Percentiles rank a stretch among this genome's conserved stretches.
Conservation (phyloP, 163 green algal genomes). For the Chlorella variabilis region DNA sequence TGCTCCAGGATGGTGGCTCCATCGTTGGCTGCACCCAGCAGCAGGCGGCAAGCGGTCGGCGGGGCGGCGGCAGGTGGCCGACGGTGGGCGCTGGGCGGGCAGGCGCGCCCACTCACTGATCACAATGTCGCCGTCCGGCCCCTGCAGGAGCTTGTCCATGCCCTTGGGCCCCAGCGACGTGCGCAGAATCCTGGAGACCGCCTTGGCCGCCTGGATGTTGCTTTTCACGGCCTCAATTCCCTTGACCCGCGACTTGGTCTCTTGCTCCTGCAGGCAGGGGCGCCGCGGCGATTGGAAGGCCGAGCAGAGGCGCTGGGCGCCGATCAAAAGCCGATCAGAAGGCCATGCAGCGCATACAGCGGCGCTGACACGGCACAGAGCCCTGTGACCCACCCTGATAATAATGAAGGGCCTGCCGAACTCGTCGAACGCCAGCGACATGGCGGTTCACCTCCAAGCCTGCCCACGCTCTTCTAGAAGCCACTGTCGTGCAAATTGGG, state of each 20-base stretch:
- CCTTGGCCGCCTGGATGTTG: conserved; percentile 97
- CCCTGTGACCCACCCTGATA: conserved; percentile 65
- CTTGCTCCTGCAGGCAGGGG: conserved; percentile 83
- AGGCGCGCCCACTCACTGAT: conserved; percentile 94
- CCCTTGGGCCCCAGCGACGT: conserved; percentile 97
- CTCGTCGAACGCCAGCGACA: conserved; percentile 98
- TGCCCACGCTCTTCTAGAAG: neutral
- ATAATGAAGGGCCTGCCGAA: conserved; percentile 98
- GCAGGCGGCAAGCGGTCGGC: neutral
- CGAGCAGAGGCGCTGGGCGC: no score
- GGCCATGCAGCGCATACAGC: no score
- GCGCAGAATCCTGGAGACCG: conserved; percentile 89
- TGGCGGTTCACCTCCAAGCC: conserved; percentile 46
- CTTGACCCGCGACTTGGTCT: conserved; percentile 85
- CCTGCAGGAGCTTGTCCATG: conserved; percentile 99
- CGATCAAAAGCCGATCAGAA: no score
- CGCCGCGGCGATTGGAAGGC: neutral
- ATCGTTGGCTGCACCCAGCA: conserved; percentile 90
- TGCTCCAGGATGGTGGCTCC: conserved; percentile 99
- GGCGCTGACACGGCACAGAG: no score
- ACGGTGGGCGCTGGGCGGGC: no score
- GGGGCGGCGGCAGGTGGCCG: neutral
- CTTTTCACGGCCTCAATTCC: conserved; percentile 95
- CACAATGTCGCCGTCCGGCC: conserved; percentile 95
- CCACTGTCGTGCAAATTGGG: no score